phyloP scores from a whole-genome alignment of 495 filamentous ascomycete species.

The Aspergillus sclerotiicarbonarius region DNA sequence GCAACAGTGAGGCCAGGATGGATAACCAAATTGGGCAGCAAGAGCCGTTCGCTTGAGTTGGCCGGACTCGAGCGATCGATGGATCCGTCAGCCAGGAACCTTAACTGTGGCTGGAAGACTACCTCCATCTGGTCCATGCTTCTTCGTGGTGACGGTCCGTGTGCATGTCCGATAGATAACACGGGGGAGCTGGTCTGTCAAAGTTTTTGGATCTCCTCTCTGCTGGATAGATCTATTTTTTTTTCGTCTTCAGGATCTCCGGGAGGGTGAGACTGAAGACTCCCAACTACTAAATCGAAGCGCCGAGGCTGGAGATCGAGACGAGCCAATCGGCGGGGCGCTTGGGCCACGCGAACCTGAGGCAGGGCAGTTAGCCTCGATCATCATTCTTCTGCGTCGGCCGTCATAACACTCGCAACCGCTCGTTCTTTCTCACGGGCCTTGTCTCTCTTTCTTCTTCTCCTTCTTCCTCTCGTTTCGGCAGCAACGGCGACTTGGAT shows the following conservation, averaged over 20 bases:
- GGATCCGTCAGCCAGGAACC: not conserved
- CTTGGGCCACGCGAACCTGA: not conserved
- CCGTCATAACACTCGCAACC: not conserved
- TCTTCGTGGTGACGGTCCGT: not conserved
- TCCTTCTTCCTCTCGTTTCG: too few species aligned
- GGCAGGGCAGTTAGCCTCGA: not conserved
- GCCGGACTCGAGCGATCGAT: conserved; percentile 1
- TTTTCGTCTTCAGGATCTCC: too few species aligned
- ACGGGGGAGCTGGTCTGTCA: too few species aligned
- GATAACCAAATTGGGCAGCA: conserved; percentile 22
- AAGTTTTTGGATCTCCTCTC: too few species aligned
- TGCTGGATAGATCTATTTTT: too few species aligned
- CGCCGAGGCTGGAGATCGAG: not conserved
- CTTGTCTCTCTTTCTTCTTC: too few species aligned
- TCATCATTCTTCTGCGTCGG: not conserved
- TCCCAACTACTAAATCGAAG: not conserved
- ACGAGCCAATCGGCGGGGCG: not conserved
- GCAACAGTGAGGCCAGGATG: conserved; percentile 15
- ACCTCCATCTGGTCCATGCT: not conserved
- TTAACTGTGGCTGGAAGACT: not conserved
- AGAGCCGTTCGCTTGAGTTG: conserved; percentile 15
- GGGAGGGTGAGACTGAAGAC: too few species aligned
- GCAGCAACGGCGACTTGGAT: too few species aligned
- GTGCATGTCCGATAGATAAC: too few species aligned
- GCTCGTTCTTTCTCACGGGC: too few species aligned